Evolutionary conservation across 805 yeast genomes (phyloP), one percentile per base, ranked within the genome.

Genomic region (Starmerella floricola): DNA sequence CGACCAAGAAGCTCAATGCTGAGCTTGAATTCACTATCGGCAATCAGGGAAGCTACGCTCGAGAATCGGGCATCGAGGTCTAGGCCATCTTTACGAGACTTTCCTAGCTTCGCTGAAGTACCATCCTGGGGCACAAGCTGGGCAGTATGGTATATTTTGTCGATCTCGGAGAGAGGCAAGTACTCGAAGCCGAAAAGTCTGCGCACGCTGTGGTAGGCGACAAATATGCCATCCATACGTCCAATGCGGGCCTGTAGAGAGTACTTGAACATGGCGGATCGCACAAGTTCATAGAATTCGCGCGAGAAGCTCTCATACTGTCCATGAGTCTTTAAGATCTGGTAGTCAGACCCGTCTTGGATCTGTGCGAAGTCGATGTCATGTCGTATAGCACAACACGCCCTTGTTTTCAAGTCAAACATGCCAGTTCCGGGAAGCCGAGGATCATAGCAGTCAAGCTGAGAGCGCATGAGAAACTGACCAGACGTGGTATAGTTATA

Each of bases 181-280:
- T 88, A 88, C 59, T 86, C 88, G 60, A 86, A 91, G 3, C 96
- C 98, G 61, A 88, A 84, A 52, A 87, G 72, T 36, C 76, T 65
- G 24, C 73, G 68, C 39, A 85, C 71, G 58, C 87, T 88, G 60
- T 88, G 98, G 59, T 78, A 88, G 0, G 95, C 95, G 13, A 88
- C 69, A 52, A 83, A 85, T 2, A 91, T 84, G 5, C 98, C 98
- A 61, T 87, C 96, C 97, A 91, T 88, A 53, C 81, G 77, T 2
- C 97, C 98, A 32, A 88, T 81, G 48, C 96, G 69, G 0, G 95
- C 97, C 60, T 91, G 97, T 50, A 88, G 67, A 2, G 82, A 72
- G 56, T 88, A 88, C 62, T 88, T 88, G 52, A 88, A 64, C 62
- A 88, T 62, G 0, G 91, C 79, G 2, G 88, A 73, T 44, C 82